Base-by-base conservation (phyloP, 305 asterid genomes). In the Fraxinus albicans region DNA sequence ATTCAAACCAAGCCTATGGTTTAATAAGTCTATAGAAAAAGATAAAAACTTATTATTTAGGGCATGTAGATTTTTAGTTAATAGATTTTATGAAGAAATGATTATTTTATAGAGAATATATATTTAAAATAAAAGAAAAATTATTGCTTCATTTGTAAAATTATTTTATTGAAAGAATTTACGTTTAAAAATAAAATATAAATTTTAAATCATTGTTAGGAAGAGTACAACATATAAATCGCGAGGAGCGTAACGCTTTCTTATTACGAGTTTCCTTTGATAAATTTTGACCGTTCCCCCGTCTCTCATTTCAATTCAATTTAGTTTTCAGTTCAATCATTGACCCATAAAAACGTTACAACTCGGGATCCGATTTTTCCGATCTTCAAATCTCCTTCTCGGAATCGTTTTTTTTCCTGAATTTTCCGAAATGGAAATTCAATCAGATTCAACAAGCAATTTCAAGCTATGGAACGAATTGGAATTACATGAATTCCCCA, bases 401-500 rank as follows among this genome's bases (percentile, higher is more conserved):
- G 21, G 23, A 15, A 12, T 70, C 42, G 21, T 40, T 40, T 40
- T 4, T 29, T 13, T 12, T 33, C 75, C 74, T 10, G 74, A 12
- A 5, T 13, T 70, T 15, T 15, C 5, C 19, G 42, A 73, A 72
- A 84, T 89, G 85, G 88, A 87, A 42, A 77, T 17, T 40, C 83
- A 77, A 77, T 80, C 87, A 27, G 78, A 53, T 77, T 79, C 86
- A 21, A 69, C 87, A 3, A 47, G 76, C 29, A 77, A 81, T 87
- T 90, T 88, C 80, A 91, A 88, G 87, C 88, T 96, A 79, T 95
- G 92, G 90, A 90, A 90, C 89, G 93, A 93, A 83, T 78, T 95
- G 90, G 94, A 90, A 86, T 89, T 96, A 44, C 90, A 85, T 42
- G 99, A 95, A 81, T 95, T 91, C 70, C 4, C 85, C 15, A 91